Base-by-base conservation (phyloP, 305 asterid genomes). In the Rubia tinctorum region DNA sequence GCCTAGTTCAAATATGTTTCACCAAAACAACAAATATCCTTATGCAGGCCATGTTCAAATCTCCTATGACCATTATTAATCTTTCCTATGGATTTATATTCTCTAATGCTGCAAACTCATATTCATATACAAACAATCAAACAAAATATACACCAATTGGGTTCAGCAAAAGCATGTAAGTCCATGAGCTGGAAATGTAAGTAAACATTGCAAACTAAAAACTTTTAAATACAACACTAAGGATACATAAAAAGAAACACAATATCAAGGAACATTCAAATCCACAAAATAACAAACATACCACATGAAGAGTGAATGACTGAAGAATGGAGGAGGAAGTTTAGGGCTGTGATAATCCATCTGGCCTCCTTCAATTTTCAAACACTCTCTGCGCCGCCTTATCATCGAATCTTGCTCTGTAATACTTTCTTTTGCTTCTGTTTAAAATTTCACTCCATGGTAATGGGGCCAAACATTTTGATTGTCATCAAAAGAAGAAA, bases 261-360 rank as follows among this genome's bases (percentile, higher is more conserved):
- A n/a, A n/a, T n/a, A n/a, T 49, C 22, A 64, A 14, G 55, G 44
- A 43, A 65, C 73, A 66, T 37, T 49, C 67, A 23, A 14, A 37
- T 56, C 14, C 37, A 49, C 10, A 45, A 69, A 51, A 4, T 25
- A 11, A 44, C 34, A 53, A 15, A 79, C 34, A 44, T 88, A 92
- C 99, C 95, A 92, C 92, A 30, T 95, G 99, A 62, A 95, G 91
- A 73, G 97, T 97, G 45, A 91, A 97, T 40, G 99, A 91, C 79
- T 95, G 96, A 69, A 95, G 98, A 81, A 95, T 92, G 75, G 97
- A n/a, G n/a, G n/a, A n/a, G n/a, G n/a, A n/a, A n/a, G n/a, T n/a
- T n/a, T n/a, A n/a, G n/a, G n/a, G n/a, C n/a, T n/a, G n/a, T n/a
- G n/a, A n/a, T n/a, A n/a, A n/a, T n/a, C n/a, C n/a, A n/a, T n/a